phyloP scores from a whole-genome alignment of 2,329 filamentous ascomycete species.

The Trichoderma koningiopsis region DNA sequence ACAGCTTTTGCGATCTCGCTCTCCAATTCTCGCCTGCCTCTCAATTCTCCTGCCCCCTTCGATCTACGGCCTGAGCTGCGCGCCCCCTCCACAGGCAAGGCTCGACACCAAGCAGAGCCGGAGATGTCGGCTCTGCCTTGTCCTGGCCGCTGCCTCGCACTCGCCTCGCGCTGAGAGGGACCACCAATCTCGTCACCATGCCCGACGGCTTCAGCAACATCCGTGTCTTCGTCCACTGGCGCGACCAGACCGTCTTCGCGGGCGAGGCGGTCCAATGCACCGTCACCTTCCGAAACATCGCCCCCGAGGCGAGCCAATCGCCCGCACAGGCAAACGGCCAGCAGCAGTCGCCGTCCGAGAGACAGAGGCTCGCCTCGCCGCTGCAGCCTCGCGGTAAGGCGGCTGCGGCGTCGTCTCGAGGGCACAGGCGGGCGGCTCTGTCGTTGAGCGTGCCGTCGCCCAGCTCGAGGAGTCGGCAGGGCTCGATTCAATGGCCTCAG shows the following conservation, averaged over 20 bases:
- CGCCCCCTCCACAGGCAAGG: constrained; percentile 24
- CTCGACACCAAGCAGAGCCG: constrained; percentile 37
- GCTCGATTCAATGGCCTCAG: constrained; percentile 52
- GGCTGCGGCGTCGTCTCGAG: constrained; percentile 47
- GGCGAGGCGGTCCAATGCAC: constrained; percentile 95
- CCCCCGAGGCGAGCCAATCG: constrained; percentile 46
- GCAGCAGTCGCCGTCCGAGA: constrained; percentile 35
- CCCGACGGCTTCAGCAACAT: constrained; percentile 67
- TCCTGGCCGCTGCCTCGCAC: constrained; percentile 33
- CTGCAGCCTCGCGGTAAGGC: constrained; percentile 47
- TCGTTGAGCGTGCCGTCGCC: constrained; percentile 61
- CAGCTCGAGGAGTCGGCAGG: constrained; percentile 48
- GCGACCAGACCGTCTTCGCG: constrained; percentile 91
- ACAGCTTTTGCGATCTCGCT: not conserved
- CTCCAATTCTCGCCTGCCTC: not conserved
- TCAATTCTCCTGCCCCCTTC: not conserved
- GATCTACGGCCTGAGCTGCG: not conserved
- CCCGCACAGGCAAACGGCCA: constrained; percentile 15
- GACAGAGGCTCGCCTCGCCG: constrained; percentile 47
- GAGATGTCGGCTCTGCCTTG: constrained; percentile 38
- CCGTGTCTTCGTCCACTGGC: constrained; percentile 93
- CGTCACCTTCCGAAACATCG: constrained; percentile 93
- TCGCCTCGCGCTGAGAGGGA: constrained; percentile 39
- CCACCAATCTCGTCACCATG: constrained; percentile 46
- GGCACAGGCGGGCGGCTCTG: constrained; percentile 65